Percentiles rank a stretch among this genome's conserved stretches.
Conservation (phyloP, 371 early-diverging fungal genomes). For the Zopfochytrium polystomum region DNA sequence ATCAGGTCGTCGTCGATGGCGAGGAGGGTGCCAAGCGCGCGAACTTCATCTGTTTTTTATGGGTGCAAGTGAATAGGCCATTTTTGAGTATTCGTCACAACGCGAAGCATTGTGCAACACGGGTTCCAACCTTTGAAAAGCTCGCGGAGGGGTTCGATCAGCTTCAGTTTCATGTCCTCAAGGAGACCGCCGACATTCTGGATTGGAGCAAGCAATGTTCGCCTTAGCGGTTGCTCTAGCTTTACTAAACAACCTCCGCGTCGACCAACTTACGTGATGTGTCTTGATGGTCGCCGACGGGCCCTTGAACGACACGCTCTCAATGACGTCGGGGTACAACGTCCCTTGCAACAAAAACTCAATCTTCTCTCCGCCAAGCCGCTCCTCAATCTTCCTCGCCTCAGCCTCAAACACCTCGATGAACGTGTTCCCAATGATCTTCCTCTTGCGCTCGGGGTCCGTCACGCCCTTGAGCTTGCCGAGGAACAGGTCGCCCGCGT, state of each 20-base stretch:
- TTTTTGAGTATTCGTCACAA: too few relatives aligned
- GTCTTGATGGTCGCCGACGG: constrained; percentile 97
- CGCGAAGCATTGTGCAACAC: too few relatives aligned
- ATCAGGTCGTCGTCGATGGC: constrained; percentile 90
- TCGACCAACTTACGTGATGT: constrained; percentile 68
- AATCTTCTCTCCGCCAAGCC: too few relatives aligned
- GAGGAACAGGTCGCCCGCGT: constrained; percentile 86
- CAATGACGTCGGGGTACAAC: constrained; percentile 97
- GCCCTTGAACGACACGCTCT: constrained; percentile 97
- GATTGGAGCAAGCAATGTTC: neutral
- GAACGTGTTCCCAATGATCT: constrained; percentile 97
- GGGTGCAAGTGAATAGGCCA: too few relatives aligned
- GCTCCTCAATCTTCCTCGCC: constrained; percentile 83
- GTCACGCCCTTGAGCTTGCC: constrained; percentile 74
- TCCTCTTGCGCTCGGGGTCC: constrained; percentile 96
- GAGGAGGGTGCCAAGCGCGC: constrained; percentile 83
- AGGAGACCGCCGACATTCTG: constrained; percentile 94
- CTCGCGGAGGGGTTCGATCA: constrained; percentile 96
- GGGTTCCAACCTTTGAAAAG: too few relatives aligned
- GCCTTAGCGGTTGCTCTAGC: neutral
- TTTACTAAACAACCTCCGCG: neutral
- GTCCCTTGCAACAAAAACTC: constrained; percentile 96
- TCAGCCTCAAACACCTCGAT: constrained; percentile 95
- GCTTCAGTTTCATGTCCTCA: constrained; percentile 93
- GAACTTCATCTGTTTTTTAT: constrained; percentile 98